A percentile compares a stretch with the other conserved stretches of the same genome.
Evolutionary conservation across 805 yeast genomes (phyloP).

Genomic region (Jamesozyma piceae): DNA sequence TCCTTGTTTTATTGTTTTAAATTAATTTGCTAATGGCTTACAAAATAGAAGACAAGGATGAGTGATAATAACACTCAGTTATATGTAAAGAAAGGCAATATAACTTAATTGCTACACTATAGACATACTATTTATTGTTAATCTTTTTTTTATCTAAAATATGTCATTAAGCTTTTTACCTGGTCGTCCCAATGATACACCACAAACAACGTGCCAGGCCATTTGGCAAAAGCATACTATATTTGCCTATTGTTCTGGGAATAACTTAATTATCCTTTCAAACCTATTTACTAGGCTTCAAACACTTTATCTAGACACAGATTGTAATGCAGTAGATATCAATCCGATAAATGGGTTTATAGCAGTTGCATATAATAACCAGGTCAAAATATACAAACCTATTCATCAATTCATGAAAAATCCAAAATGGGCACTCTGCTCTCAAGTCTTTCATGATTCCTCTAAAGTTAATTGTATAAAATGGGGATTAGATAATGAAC

Average conservation of each 20-base stretch:
- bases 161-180: constrained; percentile 71
- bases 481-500: constrained; percentile 51
- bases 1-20: too few species aligned
- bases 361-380: constrained; percentile 42
- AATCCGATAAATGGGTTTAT: constrained; percentile 51
- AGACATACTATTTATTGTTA: too few species aligned
- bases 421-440: constrained; percentile 39
- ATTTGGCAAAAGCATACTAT: constrained; percentile 59
- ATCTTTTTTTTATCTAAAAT: too few species aligned
- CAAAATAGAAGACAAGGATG: too few species aligned
- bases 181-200: constrained; percentile 65
- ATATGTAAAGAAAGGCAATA: too few species aligned
- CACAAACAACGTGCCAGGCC: constrained; percentile 47
- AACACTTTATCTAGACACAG: constrained; percentile 61
- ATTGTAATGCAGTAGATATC: constrained; percentile 58
- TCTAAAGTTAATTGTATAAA: constrained; percentile 36
- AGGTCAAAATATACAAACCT: constrained; percentile 47
- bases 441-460: constrained; percentile 25
- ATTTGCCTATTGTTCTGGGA: constrained; percentile 77
- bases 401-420: constrained; percentile 36
- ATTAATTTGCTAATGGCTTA: too few species aligned
- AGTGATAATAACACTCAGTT: too few species aligned
- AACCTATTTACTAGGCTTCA: constrained; percentile 51
- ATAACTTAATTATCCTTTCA: constrained; percentile 62
- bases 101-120: too few species aligned